Conservation (phyloP, 495 filamentous ascomycete genomes). For the Penicillium longicatenatum region DNA sequence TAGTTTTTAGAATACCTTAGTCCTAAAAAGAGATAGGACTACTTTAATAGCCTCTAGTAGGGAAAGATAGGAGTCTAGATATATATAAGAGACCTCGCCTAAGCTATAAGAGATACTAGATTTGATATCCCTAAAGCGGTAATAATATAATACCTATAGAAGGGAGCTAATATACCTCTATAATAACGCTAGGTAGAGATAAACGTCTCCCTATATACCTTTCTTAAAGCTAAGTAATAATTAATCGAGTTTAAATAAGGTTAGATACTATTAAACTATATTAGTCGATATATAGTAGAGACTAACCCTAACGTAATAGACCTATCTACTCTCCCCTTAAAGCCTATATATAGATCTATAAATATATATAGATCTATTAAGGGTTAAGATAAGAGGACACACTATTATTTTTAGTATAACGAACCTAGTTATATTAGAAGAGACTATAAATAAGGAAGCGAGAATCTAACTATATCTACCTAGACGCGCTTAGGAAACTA, state of each 20-base stretch:
- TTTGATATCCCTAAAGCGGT: not conserved
- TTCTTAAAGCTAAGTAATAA: not conserved
- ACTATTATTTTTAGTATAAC: too few species aligned
- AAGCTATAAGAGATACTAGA: not conserved
- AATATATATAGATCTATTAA: too few species aligned
- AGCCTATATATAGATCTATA: too few species aligned
- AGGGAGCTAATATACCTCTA: not conserved
- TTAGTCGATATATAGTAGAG: too few species aligned
- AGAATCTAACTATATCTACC: too few species aligned
- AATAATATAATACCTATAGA: not conserved
- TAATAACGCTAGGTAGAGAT: not conserved
- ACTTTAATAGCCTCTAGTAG: not conserved
- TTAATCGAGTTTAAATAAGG: not conserved
- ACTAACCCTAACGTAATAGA: not conserved
- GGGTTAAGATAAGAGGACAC: too few species aligned
- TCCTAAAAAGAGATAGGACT: not conserved
- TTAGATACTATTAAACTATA: not conserved
- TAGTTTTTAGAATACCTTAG: not conserved
- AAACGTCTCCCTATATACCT: not conserved
- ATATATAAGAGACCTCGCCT: not conserved
- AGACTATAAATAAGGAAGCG: too few species aligned
- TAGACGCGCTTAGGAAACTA: too few species aligned
- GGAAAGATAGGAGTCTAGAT: not conserved
- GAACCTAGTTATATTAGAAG: too few species aligned
- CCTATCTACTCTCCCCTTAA: not conserved